Evolutionary conservation across 306 rosid species (phyloP).

Genomic region (Geum urbanum): DNA sequence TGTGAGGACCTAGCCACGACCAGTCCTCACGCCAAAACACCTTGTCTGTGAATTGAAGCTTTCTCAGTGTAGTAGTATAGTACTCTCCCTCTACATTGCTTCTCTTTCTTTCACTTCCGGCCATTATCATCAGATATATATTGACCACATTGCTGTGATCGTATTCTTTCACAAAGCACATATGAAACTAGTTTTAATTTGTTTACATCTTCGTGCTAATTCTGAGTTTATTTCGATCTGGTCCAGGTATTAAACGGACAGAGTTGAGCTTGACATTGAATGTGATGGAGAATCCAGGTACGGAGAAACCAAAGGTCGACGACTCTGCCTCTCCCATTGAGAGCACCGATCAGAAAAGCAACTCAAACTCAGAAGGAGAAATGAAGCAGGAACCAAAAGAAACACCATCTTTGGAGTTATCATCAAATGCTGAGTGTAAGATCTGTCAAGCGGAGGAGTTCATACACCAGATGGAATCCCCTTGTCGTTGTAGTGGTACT

Average conservation of each 20-base stretch:
- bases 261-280: not conserved
- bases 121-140: too few species aligned
- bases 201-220: not conserved
- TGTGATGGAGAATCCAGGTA: not conserved
- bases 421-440: constrained; percentile 18
- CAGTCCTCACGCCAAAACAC: not conserved
- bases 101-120: too few species aligned
- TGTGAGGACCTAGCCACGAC: not conserved
- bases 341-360: not conserved
- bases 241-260: too few species aligned
- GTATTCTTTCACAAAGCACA: too few species aligned
- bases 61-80: too few species aligned
- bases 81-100: too few species aligned
- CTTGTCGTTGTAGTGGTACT: constrained; percentile 35
- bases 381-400: not conserved
- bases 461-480: constrained; percentile 24
- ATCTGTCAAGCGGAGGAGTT: constrained; percentile 33
- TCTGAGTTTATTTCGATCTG: not conserved
- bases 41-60: too few species aligned
- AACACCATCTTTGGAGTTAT: not conserved
- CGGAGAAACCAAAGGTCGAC: too few species aligned
- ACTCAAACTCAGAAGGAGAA: not conserved
- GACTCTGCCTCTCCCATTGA: not conserved
- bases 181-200: too few species aligned
- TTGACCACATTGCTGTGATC: too few species aligned